Conservation (phyloP, 2,329 filamentous ascomycete genomes). For the Akanthomyces muscarius region DNA sequence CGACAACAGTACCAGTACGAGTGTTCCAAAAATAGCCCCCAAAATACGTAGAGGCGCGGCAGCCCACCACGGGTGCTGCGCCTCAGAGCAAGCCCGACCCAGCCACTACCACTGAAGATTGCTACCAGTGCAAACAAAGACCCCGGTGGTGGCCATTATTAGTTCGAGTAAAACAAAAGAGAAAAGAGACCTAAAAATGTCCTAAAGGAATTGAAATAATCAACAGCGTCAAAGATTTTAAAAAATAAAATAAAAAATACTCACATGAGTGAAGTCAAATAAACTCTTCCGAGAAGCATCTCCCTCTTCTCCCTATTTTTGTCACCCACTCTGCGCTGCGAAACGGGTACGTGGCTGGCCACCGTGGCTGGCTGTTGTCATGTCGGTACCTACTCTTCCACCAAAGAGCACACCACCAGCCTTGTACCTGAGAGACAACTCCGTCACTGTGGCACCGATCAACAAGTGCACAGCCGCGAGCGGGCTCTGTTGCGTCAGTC, state of each 20-base stretch:
- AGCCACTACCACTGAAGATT: not conserved
- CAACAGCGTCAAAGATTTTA: too few relatives aligned
- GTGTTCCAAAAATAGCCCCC: constrained; percentile 1
- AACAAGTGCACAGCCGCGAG: constrained; percentile 2
- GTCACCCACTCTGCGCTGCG: too few relatives aligned
- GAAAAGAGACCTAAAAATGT: too few relatives aligned
- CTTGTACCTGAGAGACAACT: not conserved
- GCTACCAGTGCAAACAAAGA: not conserved
- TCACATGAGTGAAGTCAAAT: too few relatives aligned
- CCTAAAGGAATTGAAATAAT: too few relatives aligned
- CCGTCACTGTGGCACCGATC: not conserved
- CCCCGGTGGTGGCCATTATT: too few relatives aligned
- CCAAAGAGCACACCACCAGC: not conserved
- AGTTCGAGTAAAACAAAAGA: too few relatives aligned
- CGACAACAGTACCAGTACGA: too few relatives aligned
- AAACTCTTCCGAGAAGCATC: too few relatives aligned
- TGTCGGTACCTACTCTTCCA: not conserved
- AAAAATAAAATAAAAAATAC: too few relatives aligned
- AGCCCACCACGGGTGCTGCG: not conserved
- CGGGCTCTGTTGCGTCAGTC: constrained; percentile 13
- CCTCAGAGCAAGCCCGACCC: not conserved
- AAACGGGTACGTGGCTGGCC: not conserved
- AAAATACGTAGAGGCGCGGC: too few relatives aligned
- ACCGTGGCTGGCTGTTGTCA: not conserved
- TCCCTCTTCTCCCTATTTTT: too few relatives aligned